Conservation (phyloP, 331 rosid genomes). For the Cydonia oblonga region DNA sequence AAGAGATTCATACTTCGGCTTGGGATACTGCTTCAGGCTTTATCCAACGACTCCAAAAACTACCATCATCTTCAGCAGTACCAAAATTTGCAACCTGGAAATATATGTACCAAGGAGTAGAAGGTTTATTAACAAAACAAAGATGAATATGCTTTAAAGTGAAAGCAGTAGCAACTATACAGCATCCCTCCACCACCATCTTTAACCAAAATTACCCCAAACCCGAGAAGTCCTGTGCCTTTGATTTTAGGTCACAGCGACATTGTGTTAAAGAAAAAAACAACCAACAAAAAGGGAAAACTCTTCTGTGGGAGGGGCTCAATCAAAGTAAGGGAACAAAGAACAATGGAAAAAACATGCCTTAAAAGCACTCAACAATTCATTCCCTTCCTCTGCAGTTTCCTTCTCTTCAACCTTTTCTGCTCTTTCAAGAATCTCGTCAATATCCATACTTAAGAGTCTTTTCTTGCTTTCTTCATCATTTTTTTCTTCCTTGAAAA, state of each 20-base stretch:
- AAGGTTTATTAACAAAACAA: not conserved
- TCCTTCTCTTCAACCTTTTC: constrained; percentile 97
- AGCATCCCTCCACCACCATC: not conserved
- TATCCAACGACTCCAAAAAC: constrained; percentile 99
- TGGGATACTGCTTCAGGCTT: constrained; percentile 74
- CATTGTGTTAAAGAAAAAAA: not conserved
- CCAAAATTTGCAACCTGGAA: constrained; percentile 89
- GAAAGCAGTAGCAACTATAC: not conserved
- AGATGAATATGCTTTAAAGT: not conserved
- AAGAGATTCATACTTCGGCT: constrained; percentile 65
- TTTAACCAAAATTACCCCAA: not conserved
- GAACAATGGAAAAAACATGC: constrained; percentile 31
- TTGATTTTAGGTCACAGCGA: not conserved
- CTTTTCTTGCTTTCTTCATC: constrained; percentile 96
- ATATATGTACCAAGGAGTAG: not conserved
- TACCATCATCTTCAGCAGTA: constrained; percentile 89
- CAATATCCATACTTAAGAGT: constrained; percentile 88
- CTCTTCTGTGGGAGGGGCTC: not conserved
- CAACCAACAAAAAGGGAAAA: not conserved
- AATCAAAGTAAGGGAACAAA: not conserved
- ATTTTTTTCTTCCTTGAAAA: constrained; percentile 88
- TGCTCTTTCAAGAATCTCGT: constrained; percentile 99
- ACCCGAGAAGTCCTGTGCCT: not conserved
- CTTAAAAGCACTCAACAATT: constrained; percentile 93
- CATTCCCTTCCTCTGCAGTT: constrained; percentile 59